Evolutionary conservation across 2,329 filamentous ascomycete genomes (phyloP).

Genomic region (Penicillium sp.): DNA sequence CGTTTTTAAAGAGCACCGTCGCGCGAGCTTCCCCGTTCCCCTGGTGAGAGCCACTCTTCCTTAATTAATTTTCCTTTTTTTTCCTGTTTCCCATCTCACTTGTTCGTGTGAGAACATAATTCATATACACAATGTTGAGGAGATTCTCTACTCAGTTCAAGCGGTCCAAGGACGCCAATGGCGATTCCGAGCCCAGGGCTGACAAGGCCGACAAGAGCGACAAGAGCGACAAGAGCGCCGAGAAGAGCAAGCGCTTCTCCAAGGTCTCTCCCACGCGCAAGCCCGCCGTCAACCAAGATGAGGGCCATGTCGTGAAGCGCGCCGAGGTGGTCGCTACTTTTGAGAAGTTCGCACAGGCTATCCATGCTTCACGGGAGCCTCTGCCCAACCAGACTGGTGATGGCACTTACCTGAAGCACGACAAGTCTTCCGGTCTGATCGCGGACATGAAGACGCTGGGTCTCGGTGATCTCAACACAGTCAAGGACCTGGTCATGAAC

Average conservation of each 20-base stretch:
- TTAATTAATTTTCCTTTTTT: slow-evolving; percentile 7
- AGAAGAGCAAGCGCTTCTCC: slow-evolving; percentile 35
- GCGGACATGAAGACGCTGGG: slow-evolving; percentile 62
- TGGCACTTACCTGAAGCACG: slow-evolving; percentile 59
- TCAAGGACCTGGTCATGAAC: slow-evolving; percentile 61
- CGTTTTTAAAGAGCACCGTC: slow-evolving; percentile 22
- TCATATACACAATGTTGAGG: slow-evolving; percentile 39
- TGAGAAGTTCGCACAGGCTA: slow-evolving; percentile 48
- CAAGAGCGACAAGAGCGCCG: slow-evolving; percentile 19
- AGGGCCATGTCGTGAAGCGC: slow-evolving; percentile 35
- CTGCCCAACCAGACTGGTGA: slow-evolving; percentile 65
- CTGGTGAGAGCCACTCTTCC: slow-evolving; percentile 7
- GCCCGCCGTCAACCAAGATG: slow-evolving; percentile 28
- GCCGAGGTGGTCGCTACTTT: slow-evolving; percentile 45
- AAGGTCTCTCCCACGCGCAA: slow-evolving; percentile 29
- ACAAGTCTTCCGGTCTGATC: slow-evolving; percentile 55
- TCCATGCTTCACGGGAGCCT: slow-evolving; percentile 61
- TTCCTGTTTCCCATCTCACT: not conserved
- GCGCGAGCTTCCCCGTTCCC: slow-evolving; percentile 15
- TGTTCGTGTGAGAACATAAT: slow-evolving; percentile 5
- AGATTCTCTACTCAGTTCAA: slow-evolving; percentile 44
- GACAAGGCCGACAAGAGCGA: slow-evolving; percentile 24
- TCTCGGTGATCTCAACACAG: slow-evolving; percentile 62
- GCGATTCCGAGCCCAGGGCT: slow-evolving; percentile 36
- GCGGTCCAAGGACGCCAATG: slow-evolving; percentile 33